phyloP scores from a whole-genome alignment of 2,329 filamentous ascomycete genomes.

The Cladosporium sp. region DNA sequence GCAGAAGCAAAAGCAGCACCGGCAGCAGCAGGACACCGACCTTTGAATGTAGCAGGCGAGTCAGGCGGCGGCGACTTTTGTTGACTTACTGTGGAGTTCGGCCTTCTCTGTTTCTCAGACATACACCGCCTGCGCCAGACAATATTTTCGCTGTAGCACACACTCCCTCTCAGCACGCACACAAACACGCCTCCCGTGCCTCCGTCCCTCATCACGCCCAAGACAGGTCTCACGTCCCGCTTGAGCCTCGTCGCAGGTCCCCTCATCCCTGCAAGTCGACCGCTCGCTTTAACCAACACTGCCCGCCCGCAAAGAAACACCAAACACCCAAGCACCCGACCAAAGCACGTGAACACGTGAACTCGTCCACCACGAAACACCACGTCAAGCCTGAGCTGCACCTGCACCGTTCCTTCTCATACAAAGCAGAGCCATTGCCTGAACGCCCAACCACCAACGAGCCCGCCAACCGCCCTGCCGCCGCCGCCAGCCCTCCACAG shows the following conservation, averaged over 20 bases:
- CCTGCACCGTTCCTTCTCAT: background rate
- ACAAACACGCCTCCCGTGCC: background rate
- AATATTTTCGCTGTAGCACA: background rate
- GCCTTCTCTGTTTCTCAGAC: background rate
- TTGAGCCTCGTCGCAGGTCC: background rate
- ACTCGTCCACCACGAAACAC: constrained; percentile 1
- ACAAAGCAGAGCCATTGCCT: constrained; percentile 4
- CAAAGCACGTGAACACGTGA: constrained; percentile 6
- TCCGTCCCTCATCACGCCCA: background rate
- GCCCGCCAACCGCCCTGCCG: background rate
- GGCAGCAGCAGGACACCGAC: background rate
- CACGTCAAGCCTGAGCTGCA: background rate
- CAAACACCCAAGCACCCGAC: background rate
- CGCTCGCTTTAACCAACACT: background rate
- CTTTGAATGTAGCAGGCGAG: constrained; percentile 1
- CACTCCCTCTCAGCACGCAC: background rate
- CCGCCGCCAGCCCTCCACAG: background rate
- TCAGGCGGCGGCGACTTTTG: constrained; percentile 7
- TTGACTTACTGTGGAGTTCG: constrained; percentile 8
- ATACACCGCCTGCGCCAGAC: background rate
- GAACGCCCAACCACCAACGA: background rate
- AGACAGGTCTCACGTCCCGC: constrained; percentile 2
- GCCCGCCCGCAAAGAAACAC: background rate
- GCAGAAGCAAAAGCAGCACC: background rate
- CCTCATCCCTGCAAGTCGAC: constrained; percentile 1